Evolutionary conservation across 2,329 filamentous ascomycete genomes (phyloP), one percentile per base, ranked within the genome.

Genomic region (Claviceps spartinae): DNA sequence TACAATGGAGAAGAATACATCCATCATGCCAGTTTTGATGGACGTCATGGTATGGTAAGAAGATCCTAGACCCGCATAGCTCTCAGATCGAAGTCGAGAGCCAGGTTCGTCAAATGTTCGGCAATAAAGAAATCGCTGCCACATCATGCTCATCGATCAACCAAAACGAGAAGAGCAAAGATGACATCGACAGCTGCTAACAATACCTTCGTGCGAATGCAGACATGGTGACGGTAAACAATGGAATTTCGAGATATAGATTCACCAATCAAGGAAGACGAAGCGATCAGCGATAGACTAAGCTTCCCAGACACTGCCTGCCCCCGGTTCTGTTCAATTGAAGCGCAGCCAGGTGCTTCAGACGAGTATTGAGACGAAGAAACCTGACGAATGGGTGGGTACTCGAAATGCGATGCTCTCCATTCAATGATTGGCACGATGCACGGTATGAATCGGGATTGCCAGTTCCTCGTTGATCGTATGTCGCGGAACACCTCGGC

Each of bases 211-310:
- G 7, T 26, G 26, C 78, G 72, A 56, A 78, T 78, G 26, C 77
- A 62, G 4, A 75, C 74, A 54, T 76, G 72, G 58, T 77, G 71
- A 2, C 74, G 74, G 60, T 77, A 77, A n/a, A 76, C 69, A 44
- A 74, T 68, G 26, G 8, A 30, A 30, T 30, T 53, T 76, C 71
- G 60, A 75, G 73, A 63, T 76, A 77, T 16, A 77, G 64, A 16
- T 73, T 67, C 24, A 74, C 64, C n/a, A 75, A 61, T 68, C 64
- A 49, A 65, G 60, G 44, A 75, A 69, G 36, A 54, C 43, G 13
- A 49, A 50, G 24, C 53, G 54, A 24, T 46, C 48, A 9, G 54
- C 52, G 26, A 55, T 22, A 24, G 13, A 50, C 11, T 9, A 20
- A 14, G 40, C 40, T 34, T 34, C 5, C 49, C 26, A 45, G 30